phyloP scores from a whole-genome alignment of 2,329 filamentous ascomycete species.

The Calonectria montana region DNA sequence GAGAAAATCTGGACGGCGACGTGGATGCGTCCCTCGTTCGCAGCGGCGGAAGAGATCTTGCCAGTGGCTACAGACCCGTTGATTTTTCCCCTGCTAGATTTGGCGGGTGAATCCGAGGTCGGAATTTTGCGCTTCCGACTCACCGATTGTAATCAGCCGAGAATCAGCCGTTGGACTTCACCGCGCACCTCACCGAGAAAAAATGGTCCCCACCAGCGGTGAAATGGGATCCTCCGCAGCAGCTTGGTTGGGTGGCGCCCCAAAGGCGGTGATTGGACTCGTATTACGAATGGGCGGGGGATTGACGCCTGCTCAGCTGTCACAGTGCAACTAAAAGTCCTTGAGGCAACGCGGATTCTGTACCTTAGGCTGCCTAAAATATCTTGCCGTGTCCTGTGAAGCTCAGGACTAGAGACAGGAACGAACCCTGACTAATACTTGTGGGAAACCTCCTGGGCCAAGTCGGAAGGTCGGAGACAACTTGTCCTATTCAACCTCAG shows the following conservation, averaged over 20 bases:
- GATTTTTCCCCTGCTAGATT: slow-evolving; percentile 44
- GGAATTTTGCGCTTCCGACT: slow-evolving; percentile 46
- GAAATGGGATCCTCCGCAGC: neutral
- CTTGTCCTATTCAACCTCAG: neutral
- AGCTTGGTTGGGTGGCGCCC: slow-evolving; percentile 9
- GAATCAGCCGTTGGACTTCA: slow-evolving; percentile 36
- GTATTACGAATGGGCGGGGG: slow-evolving; percentile 9
- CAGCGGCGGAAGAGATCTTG: slow-evolving; percentile 38
- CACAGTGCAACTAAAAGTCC: neutral
- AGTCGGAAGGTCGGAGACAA: neutral
- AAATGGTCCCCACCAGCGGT: neutral
- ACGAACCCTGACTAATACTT: slow-evolving; percentile 21
- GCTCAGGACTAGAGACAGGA: slow-evolving; percentile 5
- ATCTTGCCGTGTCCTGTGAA: neutral
- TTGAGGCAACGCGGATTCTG: neutral
- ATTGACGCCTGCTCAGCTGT: neutral
- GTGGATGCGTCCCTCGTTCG: slow-evolving; percentile 41
- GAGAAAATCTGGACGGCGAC: slow-evolving; percentile 30
- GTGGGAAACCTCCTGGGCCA: neutral
- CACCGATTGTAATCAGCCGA: slow-evolving; percentile 35
- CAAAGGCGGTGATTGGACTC: slow-evolving; percentile 12
- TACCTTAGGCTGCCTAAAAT: neutral
- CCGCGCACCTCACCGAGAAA: slow-evolving; percentile 18
- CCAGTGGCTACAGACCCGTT: slow-evolving; percentile 30
- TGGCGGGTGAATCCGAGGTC: slow-evolving; percentile 43